Conservation (phyloP, 1,284 basidiomycete genomes). For the Cutaneotrichosporon spelunceum region DNA sequence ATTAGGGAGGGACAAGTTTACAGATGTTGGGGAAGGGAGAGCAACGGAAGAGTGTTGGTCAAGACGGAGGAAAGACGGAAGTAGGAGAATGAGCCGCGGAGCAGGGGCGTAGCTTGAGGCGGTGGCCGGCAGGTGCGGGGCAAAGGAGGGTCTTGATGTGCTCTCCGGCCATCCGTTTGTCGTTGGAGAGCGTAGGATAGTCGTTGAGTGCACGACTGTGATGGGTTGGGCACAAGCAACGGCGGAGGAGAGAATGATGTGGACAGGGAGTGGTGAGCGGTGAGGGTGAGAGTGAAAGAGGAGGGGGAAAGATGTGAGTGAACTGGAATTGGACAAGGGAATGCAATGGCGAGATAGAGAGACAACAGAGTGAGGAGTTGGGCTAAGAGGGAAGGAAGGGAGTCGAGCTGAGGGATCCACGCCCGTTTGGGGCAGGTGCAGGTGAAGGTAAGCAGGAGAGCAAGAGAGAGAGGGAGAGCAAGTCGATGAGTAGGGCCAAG, state of each 20-base stretch:
- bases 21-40: neutral
- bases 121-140: neutral
- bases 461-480: neutral
- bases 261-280: neutral
- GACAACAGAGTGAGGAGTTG: neutral
- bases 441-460: neutral
- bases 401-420: neutral
- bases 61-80: neutral
- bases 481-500: neutral
- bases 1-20: neutral
- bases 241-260: neutral
- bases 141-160: slow-evolving; percentile 1
- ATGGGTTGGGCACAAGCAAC: neutral
- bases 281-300: neutral
- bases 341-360: neutral
- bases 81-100: neutral
- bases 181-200: neutral
- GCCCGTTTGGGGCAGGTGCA: too few species aligned
- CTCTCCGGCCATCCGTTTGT: neutral
- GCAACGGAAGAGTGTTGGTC: neutral
- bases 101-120: neutral
- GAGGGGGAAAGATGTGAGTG: neutral
- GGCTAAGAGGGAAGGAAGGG: neutral
- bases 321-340: neutral
- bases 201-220: neutral